These are phyloP conservation scores for Cinnamomum micranthum DNA, from an alignment of 164 flowering plant genomes.

Conservation along the genomic window DNA sequence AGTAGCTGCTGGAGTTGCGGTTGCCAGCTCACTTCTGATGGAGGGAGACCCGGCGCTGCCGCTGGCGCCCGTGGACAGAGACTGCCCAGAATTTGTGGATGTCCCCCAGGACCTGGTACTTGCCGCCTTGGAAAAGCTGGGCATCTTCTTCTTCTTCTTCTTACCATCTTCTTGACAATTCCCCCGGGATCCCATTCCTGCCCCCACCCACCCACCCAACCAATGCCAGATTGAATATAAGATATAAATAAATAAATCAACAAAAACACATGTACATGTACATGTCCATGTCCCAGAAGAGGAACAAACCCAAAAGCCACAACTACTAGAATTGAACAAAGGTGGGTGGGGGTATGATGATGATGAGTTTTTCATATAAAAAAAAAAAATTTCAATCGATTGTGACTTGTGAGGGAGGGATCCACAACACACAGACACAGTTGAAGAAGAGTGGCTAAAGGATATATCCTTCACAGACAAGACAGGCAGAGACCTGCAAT, in stretches of 20 bases:
- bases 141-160: not conserved
- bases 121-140: slow-evolving; percentile 33
- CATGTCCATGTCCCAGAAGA: too few species aligned
- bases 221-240: not conserved
- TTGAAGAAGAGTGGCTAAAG: too few species aligned
- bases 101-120: slow-evolving; percentile 61
- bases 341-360: too few species aligned
- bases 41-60: slow-evolving; percentile 91
- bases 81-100: slow-evolving; percentile 59
- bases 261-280: not conserved
- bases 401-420: too few species aligned
- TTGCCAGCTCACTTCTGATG: slow-evolving; percentile 59
- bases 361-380: too few species aligned
- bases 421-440: too few species aligned
- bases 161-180: slow-evolving; percentile 36
- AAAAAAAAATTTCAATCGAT: too few species aligned
- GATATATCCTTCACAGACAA: too few species aligned
- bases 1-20: slow-evolving; percentile 60
- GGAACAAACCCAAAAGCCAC: too few species aligned
- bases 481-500: too few species aligned
- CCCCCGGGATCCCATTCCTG: slow-evolving; percentile 29
- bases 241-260: not conserved
- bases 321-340: too few species aligned
- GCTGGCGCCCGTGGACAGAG: slow-evolving; percentile 66
- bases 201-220: not conserved